Evolutionary conservation across 306 rosid species (phyloP).

Genomic region (Quillaja saponaria): DNA sequence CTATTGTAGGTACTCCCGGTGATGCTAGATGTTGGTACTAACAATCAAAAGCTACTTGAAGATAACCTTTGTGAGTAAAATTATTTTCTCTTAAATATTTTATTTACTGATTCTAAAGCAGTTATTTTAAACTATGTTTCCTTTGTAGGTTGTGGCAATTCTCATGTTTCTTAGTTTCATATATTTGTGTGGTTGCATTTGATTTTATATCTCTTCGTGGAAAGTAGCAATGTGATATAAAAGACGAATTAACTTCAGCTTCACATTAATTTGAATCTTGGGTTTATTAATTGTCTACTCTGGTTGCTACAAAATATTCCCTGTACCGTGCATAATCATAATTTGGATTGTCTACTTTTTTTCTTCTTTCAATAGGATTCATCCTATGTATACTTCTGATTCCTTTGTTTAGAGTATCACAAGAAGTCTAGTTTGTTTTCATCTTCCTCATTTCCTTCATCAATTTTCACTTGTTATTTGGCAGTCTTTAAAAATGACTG

Average conservation of each 20-base stretch:
- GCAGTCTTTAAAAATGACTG: conserved; percentile 17
- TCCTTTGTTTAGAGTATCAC: neutral
- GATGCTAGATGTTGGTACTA: conserved; percentile 97
- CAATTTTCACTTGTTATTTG: conserved; percentile 23
- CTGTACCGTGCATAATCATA: conserved; percentile 2
- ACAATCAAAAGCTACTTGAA: conserved; percentile 85
- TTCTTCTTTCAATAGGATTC: neutral
- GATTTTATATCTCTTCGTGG: neutral
- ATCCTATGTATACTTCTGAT: conserved; percentile 10
- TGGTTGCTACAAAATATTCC: neutral
- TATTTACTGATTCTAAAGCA: conserved; percentile 20
- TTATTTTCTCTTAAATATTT: conserved; percentile 13
- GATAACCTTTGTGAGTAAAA: conserved; percentile 86
- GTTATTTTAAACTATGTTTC: conserved; percentile 25
- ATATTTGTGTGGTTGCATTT: conserved; percentile 11
- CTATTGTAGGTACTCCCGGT: conserved; percentile 84
- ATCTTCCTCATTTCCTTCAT: conserved; percentile 6
- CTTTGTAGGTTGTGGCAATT: conserved; percentile 23
- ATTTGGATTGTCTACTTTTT: neutral
- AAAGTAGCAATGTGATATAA: neutral
- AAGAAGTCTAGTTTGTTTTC: neutral
- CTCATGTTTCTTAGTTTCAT: conserved; percentile 9
- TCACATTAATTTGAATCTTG: neutral
- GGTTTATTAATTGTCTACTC: conserved; percentile 7
- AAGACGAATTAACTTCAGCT: neutral